Percentiles rank a stretch among this genome's conserved stretches.
phyloP scores from a whole-genome alignment of 192 early-diverging fungal species.

The Linderina pennispora region DNA sequence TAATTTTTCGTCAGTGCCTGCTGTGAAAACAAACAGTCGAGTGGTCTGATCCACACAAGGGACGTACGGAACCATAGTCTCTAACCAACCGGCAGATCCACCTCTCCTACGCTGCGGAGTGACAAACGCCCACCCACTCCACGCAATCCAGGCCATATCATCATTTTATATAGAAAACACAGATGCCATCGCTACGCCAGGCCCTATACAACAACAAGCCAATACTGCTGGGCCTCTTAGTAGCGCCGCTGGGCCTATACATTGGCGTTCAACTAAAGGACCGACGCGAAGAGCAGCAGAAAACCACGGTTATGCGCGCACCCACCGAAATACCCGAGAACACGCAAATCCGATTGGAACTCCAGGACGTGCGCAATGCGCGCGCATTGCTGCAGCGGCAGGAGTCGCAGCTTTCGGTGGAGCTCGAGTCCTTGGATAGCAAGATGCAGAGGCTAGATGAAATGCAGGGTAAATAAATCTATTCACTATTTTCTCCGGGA shows the following conservation, averaged over 20 bases:
- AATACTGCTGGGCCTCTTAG: slow-evolving; percentile 28
- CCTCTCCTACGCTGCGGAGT: too few relatives aligned
- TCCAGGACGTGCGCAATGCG: slow-evolving; percentile 13
- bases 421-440: slow-evolving; percentile 24
- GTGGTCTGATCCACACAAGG: too few relatives aligned
- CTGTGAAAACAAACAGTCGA: neutral
- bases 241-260: slow-evolving; percentile 35
- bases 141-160: too few relatives aligned
- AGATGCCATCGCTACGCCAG: neutral
- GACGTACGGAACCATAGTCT: too few relatives aligned
- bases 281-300: slow-evolving; percentile 11
- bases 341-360: slow-evolving; percentile 1
- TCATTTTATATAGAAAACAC: too few relatives aligned
- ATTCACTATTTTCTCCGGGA: too few relatives aligned
- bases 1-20: too few relatives aligned
- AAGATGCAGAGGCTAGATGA: slow-evolving; percentile 29
- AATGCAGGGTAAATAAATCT: slow-evolving; percentile 7
- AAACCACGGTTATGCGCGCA: slow-evolving; percentile 5
- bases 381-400: slow-evolving; percentile 8
- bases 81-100: too few relatives aligned
- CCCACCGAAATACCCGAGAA: slow-evolving; percentile 5
- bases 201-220: slow-evolving; percentile 14
- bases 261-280: slow-evolving; percentile 24
- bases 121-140: too few relatives aligned
- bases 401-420: slow-evolving; percentile 13